phyloP scores from a whole-genome alignment of 176 grass and related monocot species.

The Avena eriantha region DNA sequence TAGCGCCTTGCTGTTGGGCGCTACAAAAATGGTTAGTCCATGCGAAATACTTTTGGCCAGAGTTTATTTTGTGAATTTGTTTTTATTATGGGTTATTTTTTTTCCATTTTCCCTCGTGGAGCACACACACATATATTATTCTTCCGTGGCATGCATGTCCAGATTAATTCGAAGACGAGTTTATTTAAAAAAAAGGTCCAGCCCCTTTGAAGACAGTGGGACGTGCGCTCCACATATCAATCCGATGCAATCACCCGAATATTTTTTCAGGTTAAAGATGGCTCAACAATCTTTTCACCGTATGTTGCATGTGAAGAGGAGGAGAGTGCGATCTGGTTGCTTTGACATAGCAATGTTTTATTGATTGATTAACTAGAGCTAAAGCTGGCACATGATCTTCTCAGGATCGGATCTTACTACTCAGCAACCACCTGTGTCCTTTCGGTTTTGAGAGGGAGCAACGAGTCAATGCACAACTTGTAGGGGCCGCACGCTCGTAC shows the following conservation, averaged over 20 bases:
- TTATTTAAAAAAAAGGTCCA: neutral
- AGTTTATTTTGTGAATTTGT: no score
- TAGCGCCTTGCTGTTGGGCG: no score
- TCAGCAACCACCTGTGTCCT: no score
- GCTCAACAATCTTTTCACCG: neutral
- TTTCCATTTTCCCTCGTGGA: no score
- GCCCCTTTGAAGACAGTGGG: neutral
- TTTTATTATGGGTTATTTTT: no score
- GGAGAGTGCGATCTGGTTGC: neutral
- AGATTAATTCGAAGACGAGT: neutral
- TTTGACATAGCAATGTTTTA: neutral
- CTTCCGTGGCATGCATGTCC: neutral
- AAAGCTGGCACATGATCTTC: neutral
- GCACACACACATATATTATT: neutral
- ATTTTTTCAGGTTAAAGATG: neutral
- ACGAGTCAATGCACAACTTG: neutral
- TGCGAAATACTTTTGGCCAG: no score
- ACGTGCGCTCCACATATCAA: slow-evolving; percentile 13
- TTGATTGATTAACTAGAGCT: neutral
- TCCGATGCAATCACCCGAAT: neutral
- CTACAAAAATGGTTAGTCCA: no score
- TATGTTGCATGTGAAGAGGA: neutral
- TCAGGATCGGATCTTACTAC: neutral
- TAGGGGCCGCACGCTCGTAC: neutral
- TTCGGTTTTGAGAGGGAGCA: no score